phyloP scores from a whole-genome alignment of 352 stramenopile genomes.

The Sclerospora graminicola region DNA sequence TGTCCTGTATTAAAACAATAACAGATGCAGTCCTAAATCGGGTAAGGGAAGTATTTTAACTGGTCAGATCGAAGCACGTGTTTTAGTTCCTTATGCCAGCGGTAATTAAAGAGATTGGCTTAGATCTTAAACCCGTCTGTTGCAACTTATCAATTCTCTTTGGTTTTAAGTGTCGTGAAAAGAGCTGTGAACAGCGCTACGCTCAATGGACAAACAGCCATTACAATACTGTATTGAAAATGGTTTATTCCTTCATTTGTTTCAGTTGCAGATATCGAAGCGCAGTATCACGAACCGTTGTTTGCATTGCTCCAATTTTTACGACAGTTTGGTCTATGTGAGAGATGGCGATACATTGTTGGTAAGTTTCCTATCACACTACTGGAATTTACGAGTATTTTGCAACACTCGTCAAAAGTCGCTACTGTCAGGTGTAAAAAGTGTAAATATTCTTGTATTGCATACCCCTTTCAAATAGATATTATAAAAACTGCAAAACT shows the following conservation, averaged over 20 bases:
- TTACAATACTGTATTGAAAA: slow-evolving; percentile 4
- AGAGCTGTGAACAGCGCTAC: slow-evolving; percentile 7
- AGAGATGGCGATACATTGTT: slow-evolving; percentile 27
- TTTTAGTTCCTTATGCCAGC: slow-evolving; percentile 33
- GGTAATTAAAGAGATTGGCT: slow-evolving; percentile 24
- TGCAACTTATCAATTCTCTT: slow-evolving; percentile 42
- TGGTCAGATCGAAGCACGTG: slow-evolving; percentile 26
- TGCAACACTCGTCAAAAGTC: too few relatives aligned
- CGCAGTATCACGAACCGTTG: slow-evolving; percentile 9
- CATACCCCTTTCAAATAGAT: too few relatives aligned
- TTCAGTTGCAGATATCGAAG: slow-evolving; percentile 14
- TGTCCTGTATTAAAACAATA: slow-evolving; percentile 31
- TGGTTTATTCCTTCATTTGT: slow-evolving; percentile 18
- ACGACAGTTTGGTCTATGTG: slow-evolving; percentile 40
- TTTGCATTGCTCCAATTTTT: slow-evolving; percentile 32
- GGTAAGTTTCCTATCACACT: slow-evolving; percentile 17
- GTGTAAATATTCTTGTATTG: too few relatives aligned
- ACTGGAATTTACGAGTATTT: too few relatives aligned
- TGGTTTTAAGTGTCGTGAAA: slow-evolving; percentile 17
- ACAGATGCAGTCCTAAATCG: slow-evolving; percentile 3
- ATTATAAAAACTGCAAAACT: too few relatives aligned
- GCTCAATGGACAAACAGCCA: slow-evolving; percentile 16
- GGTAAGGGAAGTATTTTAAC: slow-evolving; percentile 10
- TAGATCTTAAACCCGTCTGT: slow-evolving; percentile 22
- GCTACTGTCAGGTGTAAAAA: too few relatives aligned